phyloP scores from a whole-genome alignment of 768 basidiomycete genomes.

The Russula emetica region DNA sequence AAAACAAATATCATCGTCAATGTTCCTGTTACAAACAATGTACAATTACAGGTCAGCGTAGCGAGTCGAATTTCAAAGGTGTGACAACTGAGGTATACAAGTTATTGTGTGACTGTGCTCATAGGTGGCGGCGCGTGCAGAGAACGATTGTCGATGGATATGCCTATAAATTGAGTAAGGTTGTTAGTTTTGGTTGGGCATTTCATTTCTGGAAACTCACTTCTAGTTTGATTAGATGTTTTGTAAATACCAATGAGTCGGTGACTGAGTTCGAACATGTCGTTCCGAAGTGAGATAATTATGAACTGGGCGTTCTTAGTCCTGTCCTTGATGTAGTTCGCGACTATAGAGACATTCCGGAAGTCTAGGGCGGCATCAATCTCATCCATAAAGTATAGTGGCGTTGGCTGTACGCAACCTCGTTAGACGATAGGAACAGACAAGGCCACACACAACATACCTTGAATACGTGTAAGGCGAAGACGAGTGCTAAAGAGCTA shows the following conservation, averaged over 20 bases:
- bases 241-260: constrained; percentile 99
- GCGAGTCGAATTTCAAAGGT: neutral
- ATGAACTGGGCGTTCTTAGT: constrained; percentile 98
- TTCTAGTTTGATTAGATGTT: constrained; percentile 84
- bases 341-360: constrained; percentile 96
- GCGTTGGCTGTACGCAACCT: constrained; percentile 62
- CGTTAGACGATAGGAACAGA: constrained; percentile 11
- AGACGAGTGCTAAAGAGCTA: constrained; percentile 92
- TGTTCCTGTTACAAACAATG: constrained; percentile 12
- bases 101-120: constrained; percentile 21
- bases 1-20: neutral
- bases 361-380: constrained; percentile 95
- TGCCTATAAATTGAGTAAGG: constrained; percentile 43
- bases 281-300: constrained; percentile 94
- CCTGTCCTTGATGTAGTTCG: constrained; percentile 95
- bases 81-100: constrained; percentile 24
- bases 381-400: constrained; percentile 98
- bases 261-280: constrained; percentile 97
- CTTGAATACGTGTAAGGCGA: constrained; percentile 97
- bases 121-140: constrained; percentile 34
- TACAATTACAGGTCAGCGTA: constrained; percentile 17
- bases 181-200: neutral
- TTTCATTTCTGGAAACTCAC: constrained; percentile 35
- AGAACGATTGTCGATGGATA: constrained; percentile 76
- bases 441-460: constrained; percentile 36